phyloP scores from a whole-genome alignment of 257 asterid genomes.

The Misopates orontium region DNA sequence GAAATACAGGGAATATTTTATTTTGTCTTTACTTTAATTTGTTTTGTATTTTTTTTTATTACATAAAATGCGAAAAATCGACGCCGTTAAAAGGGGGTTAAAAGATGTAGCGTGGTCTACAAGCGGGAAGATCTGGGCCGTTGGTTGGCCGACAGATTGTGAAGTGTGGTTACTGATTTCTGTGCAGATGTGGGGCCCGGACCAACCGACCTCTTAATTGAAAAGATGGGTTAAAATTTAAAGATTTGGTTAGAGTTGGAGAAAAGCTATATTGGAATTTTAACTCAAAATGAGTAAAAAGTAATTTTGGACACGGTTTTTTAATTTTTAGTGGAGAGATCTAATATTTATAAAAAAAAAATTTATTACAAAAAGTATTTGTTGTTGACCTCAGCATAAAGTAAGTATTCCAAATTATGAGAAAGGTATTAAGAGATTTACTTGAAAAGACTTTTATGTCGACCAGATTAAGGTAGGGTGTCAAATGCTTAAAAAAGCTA shows the following conservation, averaged over 20 bases:
- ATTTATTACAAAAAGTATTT: too few relatives aligned
- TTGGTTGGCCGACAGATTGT: constrained; percentile 18
- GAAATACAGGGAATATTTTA: constrained; percentile 33
- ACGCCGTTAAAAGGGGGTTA: constrained; percentile 41
- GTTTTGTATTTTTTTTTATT: not conserved
- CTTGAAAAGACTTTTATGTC: too few relatives aligned
- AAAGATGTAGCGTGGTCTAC: constrained; percentile 42
- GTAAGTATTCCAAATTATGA: too few relatives aligned
- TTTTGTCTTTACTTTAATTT: constrained; percentile 9
- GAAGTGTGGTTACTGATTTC: constrained; percentile 17
- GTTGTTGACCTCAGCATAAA: too few relatives aligned
- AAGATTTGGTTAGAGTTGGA: not conserved
- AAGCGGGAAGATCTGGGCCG: constrained; percentile 44
- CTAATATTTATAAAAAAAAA: too few relatives aligned
- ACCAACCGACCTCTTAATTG: constrained; percentile 24
- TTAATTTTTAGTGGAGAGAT: too few relatives aligned
- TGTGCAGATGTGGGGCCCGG: constrained; percentile 24
- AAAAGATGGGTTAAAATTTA: not conserved
- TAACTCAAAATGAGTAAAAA: too few relatives aligned
- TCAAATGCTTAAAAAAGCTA: too few relatives aligned
- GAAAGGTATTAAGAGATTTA: too few relatives aligned
- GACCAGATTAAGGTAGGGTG: too few relatives aligned
- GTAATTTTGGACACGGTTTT: too few relatives aligned
- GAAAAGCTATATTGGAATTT: not conserved
- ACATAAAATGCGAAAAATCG: constrained; percentile 36